Conservation (phyloP, 73 alveolate genomes). For the Paramecium sexaurelia region DNA sequence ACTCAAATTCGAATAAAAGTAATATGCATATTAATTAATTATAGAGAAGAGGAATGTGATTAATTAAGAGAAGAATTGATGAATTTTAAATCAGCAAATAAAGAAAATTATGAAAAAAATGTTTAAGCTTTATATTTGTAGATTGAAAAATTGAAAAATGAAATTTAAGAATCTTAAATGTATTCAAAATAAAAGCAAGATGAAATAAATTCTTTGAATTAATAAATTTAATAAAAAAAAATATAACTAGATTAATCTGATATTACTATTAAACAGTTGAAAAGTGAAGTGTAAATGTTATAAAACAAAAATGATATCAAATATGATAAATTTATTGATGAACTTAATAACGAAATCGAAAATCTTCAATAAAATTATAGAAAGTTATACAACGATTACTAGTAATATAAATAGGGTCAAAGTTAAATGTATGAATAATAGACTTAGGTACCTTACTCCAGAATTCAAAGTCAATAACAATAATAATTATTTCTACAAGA, state of each 20-base stretch:
- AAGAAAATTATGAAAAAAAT: background rate
- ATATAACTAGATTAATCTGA: background rate
- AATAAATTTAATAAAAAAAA: background rate
- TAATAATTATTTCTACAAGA: background rate
- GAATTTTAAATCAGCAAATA: background rate
- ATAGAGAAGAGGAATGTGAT: conserved; percentile 30
- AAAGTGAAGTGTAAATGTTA: background rate
- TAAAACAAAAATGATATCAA: background rate
- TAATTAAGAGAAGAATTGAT: background rate
- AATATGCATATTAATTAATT: background rate
- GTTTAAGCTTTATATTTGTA: background rate
- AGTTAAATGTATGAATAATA: conserved; percentile 2
- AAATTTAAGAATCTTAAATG: background rate
- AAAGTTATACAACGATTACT: background rate
- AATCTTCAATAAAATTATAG: background rate
- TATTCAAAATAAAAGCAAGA: background rate
- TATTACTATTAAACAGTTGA: background rate
- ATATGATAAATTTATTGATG: background rate
- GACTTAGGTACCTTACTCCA: background rate
- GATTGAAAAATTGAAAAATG: background rate
- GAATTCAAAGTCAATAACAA: background rate
- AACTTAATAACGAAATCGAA: conserved; percentile 4
- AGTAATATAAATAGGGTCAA: background rate
- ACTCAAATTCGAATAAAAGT: conserved; percentile 10
- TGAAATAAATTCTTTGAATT: background rate